Evolutionary conservation across 148 eudicot genomes (phyloP).

Genomic region (Rhododendron ferrugineum): DNA sequence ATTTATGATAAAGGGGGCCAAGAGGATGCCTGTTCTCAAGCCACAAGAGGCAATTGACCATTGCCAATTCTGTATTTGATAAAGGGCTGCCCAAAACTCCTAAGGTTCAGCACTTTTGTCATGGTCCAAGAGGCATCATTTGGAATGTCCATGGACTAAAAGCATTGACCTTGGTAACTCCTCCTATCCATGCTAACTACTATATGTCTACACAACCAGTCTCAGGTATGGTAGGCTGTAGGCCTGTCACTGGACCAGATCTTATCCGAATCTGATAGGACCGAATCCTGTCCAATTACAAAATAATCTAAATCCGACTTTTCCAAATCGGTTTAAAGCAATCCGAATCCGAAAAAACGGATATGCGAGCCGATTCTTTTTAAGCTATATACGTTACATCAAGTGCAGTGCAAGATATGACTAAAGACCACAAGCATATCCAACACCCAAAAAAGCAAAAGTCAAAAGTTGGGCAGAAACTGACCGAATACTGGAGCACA

Average conservation of each 20-base stretch:
- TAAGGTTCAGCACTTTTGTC: too few relatives aligned
- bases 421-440: not conserved
- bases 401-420: not conserved
- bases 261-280: not conserved
- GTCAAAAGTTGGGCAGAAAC: slow-evolving; percentile 9
- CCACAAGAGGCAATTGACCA: too few relatives aligned
- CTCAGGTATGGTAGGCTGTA: not conserved
- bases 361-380: not conserved
- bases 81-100: too few relatives aligned
- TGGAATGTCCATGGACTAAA: not conserved
- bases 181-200: not conserved
- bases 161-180: not conserved
- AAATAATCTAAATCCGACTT: too few relatives aligned
- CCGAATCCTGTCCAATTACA: not conserved
- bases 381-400: not conserved
- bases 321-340: not conserved
- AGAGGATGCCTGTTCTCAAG: too few relatives aligned
- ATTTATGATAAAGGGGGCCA: not conserved
- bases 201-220: not conserved
- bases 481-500: slow-evolving; percentile 70
- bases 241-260: not conserved
- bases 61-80: too few relatives aligned
- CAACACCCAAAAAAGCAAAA: not conserved
- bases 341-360: not conserved
- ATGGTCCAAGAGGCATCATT: not conserved